phyloP scores from a whole-genome alignment of 306 rosid genomes.

The Parietaria judaica region DNA sequence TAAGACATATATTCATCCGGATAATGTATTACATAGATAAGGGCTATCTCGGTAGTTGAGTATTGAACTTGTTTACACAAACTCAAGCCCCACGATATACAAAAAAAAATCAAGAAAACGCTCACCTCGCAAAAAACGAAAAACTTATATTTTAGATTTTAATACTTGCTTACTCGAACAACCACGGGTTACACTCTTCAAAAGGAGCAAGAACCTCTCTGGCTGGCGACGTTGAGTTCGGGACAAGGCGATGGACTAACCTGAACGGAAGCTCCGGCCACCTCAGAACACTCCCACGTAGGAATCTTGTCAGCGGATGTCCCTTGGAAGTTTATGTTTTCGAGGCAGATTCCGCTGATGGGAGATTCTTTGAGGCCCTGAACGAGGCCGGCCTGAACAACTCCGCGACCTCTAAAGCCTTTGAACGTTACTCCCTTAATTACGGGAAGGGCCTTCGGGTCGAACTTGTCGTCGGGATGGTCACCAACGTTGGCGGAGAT shows the following conservation, averaged over 20 bases:
- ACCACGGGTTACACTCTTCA: neutral
- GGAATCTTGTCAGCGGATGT: constrained; percentile 27
- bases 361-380: constrained; percentile 57
- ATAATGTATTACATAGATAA: too few species aligned
- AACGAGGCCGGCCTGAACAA: constrained; percentile 68
- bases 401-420: constrained; percentile 64
- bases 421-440: constrained; percentile 53
- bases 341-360: constrained; percentile 67
- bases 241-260: constrained; percentile 74
- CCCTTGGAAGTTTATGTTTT: constrained; percentile 55
- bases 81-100: too few species aligned
- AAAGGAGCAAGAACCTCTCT: constrained; percentile 37
- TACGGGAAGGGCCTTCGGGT: constrained; percentile 72
- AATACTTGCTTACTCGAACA: neutral
- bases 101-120: too few species aligned
- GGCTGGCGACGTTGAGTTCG: constrained; percentile 27
- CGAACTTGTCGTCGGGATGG: constrained; percentile 62
- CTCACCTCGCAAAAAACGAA: too few species aligned
- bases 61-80: too few species aligned
- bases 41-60: too few species aligned
- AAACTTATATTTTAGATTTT: too few species aligned
- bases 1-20: too few species aligned
- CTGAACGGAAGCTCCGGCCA: constrained; percentile 46
- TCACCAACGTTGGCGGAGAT: constrained; percentile 75
- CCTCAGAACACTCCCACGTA: constrained; percentile 75